phyloP scores from a whole-genome alignment of 2,329 filamentous ascomycete species.

The Zopfia rhizophila region DNA sequence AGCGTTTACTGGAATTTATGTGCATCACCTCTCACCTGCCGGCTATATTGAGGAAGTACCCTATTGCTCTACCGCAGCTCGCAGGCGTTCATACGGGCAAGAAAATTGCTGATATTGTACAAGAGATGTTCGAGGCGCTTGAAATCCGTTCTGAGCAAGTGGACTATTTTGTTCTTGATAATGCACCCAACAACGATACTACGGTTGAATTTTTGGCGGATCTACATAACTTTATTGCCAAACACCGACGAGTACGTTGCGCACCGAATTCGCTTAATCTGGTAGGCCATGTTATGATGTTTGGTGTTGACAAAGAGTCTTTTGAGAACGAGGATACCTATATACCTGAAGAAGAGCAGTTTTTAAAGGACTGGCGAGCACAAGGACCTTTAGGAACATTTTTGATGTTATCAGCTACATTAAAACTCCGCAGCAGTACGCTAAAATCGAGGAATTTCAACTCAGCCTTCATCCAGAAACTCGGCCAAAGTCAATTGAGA shows the following conservation, averaged over 20 bases:
- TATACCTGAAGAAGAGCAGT: not conserved
- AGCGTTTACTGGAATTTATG: constrained; percentile 12
- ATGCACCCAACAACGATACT: constrained; percentile 6
- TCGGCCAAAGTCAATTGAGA: not conserved
- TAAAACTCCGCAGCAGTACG: constrained; percentile 5
- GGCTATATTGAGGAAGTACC: constrained; percentile 6
- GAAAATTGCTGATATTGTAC: constrained; percentile 8
- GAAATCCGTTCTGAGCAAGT: constrained; percentile 2
- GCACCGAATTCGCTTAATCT: constrained; percentile 4
- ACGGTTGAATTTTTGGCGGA: not conserved
- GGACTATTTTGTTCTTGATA: constrained; percentile 7
- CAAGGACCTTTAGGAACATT: constrained; percentile 8
- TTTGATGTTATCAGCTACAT: constrained; percentile 11
- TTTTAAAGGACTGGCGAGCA: constrained; percentile 1
- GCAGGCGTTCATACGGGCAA: constrained; percentile 10
- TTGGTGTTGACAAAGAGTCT: constrained; percentile 8
- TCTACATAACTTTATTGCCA: not conserved
- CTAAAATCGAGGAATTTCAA: constrained; percentile 1
- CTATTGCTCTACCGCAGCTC: constrained; percentile 16
- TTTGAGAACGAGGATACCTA: not conserved
- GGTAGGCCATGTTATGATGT: constrained; percentile 1
- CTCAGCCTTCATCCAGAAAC: too few relatives aligned
- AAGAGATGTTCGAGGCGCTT: constrained; percentile 2
- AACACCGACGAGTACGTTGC: constrained; percentile 1
- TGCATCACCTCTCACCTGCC: constrained; percentile 3